Evolutionary conservation across 2,329 filamentous ascomycete genomes (phyloP), one percentile per base, ranked within the genome.

Genomic region (Penicillium polonicum): DNA sequence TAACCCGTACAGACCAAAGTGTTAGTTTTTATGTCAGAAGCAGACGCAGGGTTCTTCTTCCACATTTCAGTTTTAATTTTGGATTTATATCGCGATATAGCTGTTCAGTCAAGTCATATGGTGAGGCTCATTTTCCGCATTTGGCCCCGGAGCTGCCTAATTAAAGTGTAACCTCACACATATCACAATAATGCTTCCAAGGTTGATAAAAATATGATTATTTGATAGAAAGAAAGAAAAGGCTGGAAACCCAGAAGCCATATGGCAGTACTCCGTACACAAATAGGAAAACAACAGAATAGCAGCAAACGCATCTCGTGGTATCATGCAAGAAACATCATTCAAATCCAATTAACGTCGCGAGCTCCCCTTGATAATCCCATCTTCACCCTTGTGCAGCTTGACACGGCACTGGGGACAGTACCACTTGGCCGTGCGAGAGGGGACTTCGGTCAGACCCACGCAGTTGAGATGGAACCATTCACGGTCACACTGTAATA

Each of bases 381-480:
- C 76, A 59, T 77, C 74, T 9, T 65, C 65, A 15, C 74, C 74
- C 60, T 76, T 79, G 55, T 75, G 72, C 41, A 77, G 70, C 65
- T 79, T 82, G 65, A 81, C 78, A 44, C 81, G 73, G 65, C 85
- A 88, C 41, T 85, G 82, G 0, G 84, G 84, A 72, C 85, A 88
- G 66, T 85, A 88, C 85, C 85, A 88, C 70, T 86, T 87, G 12
- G 81, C 79, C 13, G 84, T 80, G 25, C 84, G 79, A n/a, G 80
- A 79, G 8, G 85, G 85, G 33, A 84, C 78, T 52, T 85, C 83
- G 7, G 77, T 76, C 19, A 88, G 75, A 15, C 80, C 79, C 27
- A 88, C 80, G 61, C 85, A 88, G 36, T 79, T 78, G 46, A 88
- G 79, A 66, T 88, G 85, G 69, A 88, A 88, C 85, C 85, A 88